A percentile compares a stretch with the other conserved stretches of the same genome.
Evolutionary conservation across 2,329 filamentous ascomycete genomes (phyloP).

Genomic region (Cladosporium halotolerans): DNA sequence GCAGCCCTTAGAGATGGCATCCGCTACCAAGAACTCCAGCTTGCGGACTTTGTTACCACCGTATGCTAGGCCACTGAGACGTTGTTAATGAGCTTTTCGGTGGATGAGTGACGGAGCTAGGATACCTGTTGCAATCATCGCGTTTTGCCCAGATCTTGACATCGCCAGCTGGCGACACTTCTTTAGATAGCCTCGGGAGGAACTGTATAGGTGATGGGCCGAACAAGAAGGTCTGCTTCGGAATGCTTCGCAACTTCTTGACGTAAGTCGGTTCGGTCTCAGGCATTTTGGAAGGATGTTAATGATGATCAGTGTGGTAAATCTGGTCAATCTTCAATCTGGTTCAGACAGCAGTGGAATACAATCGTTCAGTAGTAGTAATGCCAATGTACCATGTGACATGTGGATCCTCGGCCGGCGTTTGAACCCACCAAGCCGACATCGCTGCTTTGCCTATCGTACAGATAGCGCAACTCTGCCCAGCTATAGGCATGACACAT

Average conservation of each 20-base stretch:
- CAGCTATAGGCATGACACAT: conserved; percentile 1
- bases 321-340: too few species aligned
- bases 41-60: conserved; percentile 37
- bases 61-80: conserved; percentile 26
- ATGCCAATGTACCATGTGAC: too few species aligned
- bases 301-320: too few species aligned
- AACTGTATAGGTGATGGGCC: conserved; percentile 63
- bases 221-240: conserved; percentile 56
- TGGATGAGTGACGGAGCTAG: neutral
- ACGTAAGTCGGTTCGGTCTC: conserved; percentile 16
- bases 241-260: conserved; percentile 40
- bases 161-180: conserved; percentile 47
- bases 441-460: conserved; percentile 8
- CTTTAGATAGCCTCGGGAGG: conserved; percentile 58
- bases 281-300: neutral
- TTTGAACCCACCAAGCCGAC: conserved; percentile 2
- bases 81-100: neutral
- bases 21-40: conserved; percentile 34
- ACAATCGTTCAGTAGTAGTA: too few species aligned
- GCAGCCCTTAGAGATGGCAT: conserved; percentile 25
- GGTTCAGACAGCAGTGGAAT: too few species aligned
- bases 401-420: conserved; percentile 4
- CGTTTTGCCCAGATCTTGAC: conserved; percentile 64
- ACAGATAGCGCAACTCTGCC: conserved; percentile 6
- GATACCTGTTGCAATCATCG: conserved; percentile 50